These are phyloP conservation scores for Phytopythium mirpurense DNA, from an alignment of 352 stramenopile species.

Conservation along the genomic window DNA sequence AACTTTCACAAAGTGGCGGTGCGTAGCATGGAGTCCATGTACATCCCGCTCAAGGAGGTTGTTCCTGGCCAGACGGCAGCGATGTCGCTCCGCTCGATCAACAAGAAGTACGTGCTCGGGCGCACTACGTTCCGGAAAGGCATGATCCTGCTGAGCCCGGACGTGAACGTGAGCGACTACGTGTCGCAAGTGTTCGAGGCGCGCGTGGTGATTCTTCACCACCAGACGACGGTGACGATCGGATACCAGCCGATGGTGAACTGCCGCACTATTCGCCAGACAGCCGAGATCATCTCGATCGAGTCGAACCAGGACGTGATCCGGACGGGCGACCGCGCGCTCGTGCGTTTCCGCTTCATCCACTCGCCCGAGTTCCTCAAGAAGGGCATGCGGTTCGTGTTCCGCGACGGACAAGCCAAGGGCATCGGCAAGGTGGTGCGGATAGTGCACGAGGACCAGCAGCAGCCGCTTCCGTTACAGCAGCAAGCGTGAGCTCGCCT, in stretches of 20 bases:
- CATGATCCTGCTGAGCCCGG: conserved; percentile 87
- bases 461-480: conserved; percentile 9
- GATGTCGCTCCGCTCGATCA: conserved; percentile 83
- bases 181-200: conserved; percentile 88
- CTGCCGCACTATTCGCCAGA: conserved; percentile 89
- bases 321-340: conserved; percentile 86
- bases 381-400: conserved; percentile 95
- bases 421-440: conserved; percentile 92
- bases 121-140: conserved; percentile 88
- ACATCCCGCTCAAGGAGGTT: conserved; percentile 86
- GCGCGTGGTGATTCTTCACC: conserved; percentile 92
- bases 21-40: conserved; percentile 89
- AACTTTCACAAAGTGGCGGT: conserved; percentile 84
- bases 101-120: conserved; percentile 84
- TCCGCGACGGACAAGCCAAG: conserved; percentile 96
- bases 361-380: conserved; percentile 95
- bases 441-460: conserved; percentile 41
- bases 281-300: conserved; percentile 86
- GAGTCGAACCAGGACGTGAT: conserved; percentile 79
- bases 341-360: conserved; percentile 89
- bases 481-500: neutral
- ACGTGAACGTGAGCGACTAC: conserved; percentile 73
- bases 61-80: conserved; percentile 82
- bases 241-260: conserved; percentile 96
- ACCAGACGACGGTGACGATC: conserved; percentile 91